phyloP scores from a whole-genome alignment of 2,329 filamentous ascomycete species.

The Pestalotiopsis sp. region DNA sequence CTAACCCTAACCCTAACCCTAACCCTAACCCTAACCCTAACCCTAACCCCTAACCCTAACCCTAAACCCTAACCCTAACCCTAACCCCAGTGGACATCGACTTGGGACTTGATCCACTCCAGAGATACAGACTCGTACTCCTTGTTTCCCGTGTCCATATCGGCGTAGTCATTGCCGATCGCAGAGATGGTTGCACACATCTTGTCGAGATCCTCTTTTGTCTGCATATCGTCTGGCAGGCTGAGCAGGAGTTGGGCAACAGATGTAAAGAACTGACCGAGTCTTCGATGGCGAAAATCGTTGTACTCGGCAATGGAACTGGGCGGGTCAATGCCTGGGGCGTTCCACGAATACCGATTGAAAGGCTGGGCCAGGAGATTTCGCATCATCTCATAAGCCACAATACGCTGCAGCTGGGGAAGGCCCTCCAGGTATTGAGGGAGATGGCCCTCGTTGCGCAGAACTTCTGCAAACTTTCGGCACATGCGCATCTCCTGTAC shows the following conservation, averaged over 20 bases:
- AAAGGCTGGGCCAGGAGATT: not conserved
- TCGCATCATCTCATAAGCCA: slow-evolving; percentile 32
- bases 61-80: too few relatives aligned
- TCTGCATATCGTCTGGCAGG: too few relatives aligned
- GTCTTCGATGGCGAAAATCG: not conserved
- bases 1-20: too few relatives aligned
- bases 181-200: too few relatives aligned
- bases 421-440: not conserved
- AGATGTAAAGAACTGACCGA: too few relatives aligned
- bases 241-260: too few relatives aligned
- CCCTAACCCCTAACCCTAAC: too few relatives aligned
- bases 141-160: fast-evolving
- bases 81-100: too few relatives aligned
- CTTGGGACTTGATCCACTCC: too few relatives aligned
- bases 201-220: too few relatives aligned
- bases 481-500: not conserved
- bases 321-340: not conserved
- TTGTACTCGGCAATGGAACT: not conserved
- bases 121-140: fast-evolving
- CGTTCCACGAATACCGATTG: not conserved
- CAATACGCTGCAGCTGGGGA: not conserved
- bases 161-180: too few relatives aligned
- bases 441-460: not conserved
- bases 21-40: too few relatives aligned
- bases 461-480: not conserved